A percentile compares a stretch with the other conserved stretches of the same genome.
These are phyloP conservation scores for Lotus japonicus DNA, from an alignment of 306 rosid species.

Conservation along the genomic window DNA sequence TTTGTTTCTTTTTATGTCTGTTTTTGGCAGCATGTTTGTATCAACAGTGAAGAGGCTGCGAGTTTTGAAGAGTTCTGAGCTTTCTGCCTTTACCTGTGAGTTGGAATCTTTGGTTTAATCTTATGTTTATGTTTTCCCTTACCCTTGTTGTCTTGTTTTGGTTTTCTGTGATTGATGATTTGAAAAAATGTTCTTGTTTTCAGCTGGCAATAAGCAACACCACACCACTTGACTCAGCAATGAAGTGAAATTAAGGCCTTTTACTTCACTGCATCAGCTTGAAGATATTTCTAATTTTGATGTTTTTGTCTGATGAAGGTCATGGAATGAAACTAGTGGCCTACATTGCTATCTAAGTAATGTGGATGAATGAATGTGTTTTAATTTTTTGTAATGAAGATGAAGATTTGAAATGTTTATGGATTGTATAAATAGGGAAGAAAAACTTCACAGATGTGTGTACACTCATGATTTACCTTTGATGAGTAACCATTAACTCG, in stretches of 20 bases:
- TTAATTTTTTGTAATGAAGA: conserved; percentile 19
- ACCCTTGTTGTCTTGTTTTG: neutral
- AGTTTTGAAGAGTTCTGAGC: conserved; percentile 87
- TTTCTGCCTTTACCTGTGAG: conserved; percentile 81
- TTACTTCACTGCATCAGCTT: neutral
- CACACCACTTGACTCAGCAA: conserved; percentile 23
- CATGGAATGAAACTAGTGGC: conserved; percentile 16
- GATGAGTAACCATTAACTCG: conserved; percentile 33
- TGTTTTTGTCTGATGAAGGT: conserved; percentile 21
- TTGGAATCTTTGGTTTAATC: conserved; percentile 10
- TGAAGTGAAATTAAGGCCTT: conserved; percentile 10
- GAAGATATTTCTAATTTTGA: conserved; percentile 22
- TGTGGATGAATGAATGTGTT: conserved; percentile 28
- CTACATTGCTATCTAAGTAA: conserved; percentile 30
- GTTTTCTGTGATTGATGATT: neutral
- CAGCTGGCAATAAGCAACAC: conserved; percentile 45
- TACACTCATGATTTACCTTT: conserved; percentile 19
- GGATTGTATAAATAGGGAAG: conserved; percentile 38
- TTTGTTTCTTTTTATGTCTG: neutral
- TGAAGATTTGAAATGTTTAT: conserved; percentile 28
- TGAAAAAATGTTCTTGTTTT: neutral
- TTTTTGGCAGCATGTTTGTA: conserved; percentile 76
- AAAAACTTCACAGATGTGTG: conserved; percentile 19
- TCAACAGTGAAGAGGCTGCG: conserved; percentile 92
- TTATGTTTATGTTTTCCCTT: no score